Percentiles rank a stretch among this genome's conserved stretches.
phyloP scores from a whole-genome alignment of 495 filamentous ascomycete species.

The Tuber indicum region DNA sequence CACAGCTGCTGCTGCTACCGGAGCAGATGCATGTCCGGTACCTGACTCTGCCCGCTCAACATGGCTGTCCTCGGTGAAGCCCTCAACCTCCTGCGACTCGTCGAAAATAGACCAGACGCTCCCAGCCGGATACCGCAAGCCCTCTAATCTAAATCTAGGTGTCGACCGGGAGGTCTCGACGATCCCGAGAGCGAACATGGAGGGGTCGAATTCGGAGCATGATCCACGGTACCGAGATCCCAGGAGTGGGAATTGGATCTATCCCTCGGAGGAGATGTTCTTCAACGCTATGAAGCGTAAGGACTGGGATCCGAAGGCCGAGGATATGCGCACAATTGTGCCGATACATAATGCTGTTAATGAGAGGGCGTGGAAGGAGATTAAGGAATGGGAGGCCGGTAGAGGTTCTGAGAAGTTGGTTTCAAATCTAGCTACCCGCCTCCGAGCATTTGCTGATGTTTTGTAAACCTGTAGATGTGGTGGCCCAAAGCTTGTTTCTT shows the following conservation, averaged over 20 bases:
- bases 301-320: slow-evolving; percentile 52
- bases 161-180: slow-evolving; percentile 69
- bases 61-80: slow-evolving; percentile 56
- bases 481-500: slow-evolving; percentile 77
- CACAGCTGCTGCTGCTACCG: slow-evolving; percentile 7
- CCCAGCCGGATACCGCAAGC: slow-evolving; percentile 43
- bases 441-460: slow-evolving; percentile 3
- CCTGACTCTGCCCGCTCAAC: slow-evolving; percentile 77
- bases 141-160: slow-evolving; percentile 41
- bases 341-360: slow-evolving; percentile 98
- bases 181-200: slow-evolving; percentile 61
- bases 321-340: slow-evolving; percentile 81
- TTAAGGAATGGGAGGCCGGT: slow-evolving; percentile 73
- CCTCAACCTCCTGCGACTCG: slow-evolving; percentile 41
- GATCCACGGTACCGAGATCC: slow-evolving; percentile 29
- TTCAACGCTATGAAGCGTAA: slow-evolving; percentile 93
- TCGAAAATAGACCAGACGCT: slow-evolving; percentile 31
- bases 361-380: slow-evolving; percentile 79
- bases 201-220: slow-evolving; percentile 43
- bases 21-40: slow-evolving; percentile 59
- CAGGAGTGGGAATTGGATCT: slow-evolving; percentile 80
- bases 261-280: slow-evolving; percentile 92
- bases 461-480: slow-evolving; percentile 52
- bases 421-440: background rate
- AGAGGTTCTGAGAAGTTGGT: slow-evolving; percentile 53